Base-by-base conservation (phyloP, 257 asterid species). In the Solanum medicagineum region DNA sequence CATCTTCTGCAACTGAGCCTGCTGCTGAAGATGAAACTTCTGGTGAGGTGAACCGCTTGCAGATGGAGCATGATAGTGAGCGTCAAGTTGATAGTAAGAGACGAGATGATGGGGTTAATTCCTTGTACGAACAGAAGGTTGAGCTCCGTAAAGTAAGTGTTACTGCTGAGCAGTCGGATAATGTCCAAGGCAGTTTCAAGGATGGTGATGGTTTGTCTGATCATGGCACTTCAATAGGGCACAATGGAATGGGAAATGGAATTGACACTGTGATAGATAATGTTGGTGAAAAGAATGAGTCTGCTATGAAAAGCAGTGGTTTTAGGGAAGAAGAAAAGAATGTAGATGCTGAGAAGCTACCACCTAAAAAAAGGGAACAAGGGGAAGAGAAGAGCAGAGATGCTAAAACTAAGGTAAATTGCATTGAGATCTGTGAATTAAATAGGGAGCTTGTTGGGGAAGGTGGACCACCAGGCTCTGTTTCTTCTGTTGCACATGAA, bases 21-120 rank as follows among this genome's bases (percentile, higher is more conserved):
- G 89, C 73, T 55, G 84, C 81, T 87, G 89, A 89, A 86, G 94
- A 91, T 47, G 84, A 91, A 86, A 88, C 87, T 87, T 85, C 90
- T 71, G 87, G 57, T 84, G 88, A 86, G 80, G 69, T 85, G 65
- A 87, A 89, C 80, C 89, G 88, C 29, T 83, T 90, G 45, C 89
- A 44, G 83, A 86, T 90, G 87, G 89, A 90, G 87, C 89, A 83
- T 84, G 80, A 85, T 16, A 70, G 59, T 22, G 91, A 89, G 54
- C 20, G 26, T 51, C 29, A 32, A 24, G 90, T 74, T 80, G 90
- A 84, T 80, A 83, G 85, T 86, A 84, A 90, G 36, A 86, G 42
- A 42, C 44, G 45, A 51, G 90, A 66, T 85, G 93, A 87, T 45
- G 85, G 83, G 60, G 87, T 11, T 40, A 87, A 83, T 85, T 44